Evolutionary conservation across 2,329 filamentous ascomycete genomes (phyloP).

Genomic region (Pezizomycotina sp.): DNA sequence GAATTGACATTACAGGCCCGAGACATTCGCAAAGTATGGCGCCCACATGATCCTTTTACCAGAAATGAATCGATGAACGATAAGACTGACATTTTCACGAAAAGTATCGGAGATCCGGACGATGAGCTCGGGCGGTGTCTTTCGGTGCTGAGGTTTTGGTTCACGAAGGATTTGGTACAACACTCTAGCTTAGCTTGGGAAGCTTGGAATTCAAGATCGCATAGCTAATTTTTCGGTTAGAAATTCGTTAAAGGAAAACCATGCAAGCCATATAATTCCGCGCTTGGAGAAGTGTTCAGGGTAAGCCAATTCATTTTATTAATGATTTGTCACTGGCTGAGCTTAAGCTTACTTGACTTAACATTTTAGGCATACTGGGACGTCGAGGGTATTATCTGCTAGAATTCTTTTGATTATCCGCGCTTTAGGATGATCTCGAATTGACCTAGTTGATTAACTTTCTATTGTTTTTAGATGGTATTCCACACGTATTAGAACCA

Average conservation of each 20-base stretch:
- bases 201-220: background rate
- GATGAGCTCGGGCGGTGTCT: constrained; percentile 87
- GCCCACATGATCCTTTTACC: too few relatives aligned
- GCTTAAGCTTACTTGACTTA: too few relatives aligned
- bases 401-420: too few relatives aligned
- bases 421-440: too few relatives aligned
- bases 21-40: constrained; percentile 17
- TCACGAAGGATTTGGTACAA: constrained; percentile 75
- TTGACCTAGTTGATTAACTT: too few relatives aligned
- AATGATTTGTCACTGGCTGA: too few relatives aligned
- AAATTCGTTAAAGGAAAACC: constrained; percentile 98
- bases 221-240: constrained; percentile 28
- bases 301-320: constrained; percentile 36
- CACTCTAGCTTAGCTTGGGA: constrained; percentile 1
- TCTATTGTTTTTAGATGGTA: too few relatives aligned
- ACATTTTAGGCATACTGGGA: too few relatives aligned
- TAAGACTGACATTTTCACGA: constrained; percentile 7
- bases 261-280: constrained; percentile 94
- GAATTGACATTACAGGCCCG: constrained; percentile 9
- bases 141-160: constrained; percentile 90
- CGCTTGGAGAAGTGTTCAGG: constrained; percentile 90
- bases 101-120: constrained; percentile 68
- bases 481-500: too few relatives aligned
- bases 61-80: too few relatives aligned
- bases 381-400: too few relatives aligned